These are phyloP conservation scores for Pythium rhizo-oryzae DNA, from an alignment of 352 stramenopile species.

Conservation along the genomic window DNA sequence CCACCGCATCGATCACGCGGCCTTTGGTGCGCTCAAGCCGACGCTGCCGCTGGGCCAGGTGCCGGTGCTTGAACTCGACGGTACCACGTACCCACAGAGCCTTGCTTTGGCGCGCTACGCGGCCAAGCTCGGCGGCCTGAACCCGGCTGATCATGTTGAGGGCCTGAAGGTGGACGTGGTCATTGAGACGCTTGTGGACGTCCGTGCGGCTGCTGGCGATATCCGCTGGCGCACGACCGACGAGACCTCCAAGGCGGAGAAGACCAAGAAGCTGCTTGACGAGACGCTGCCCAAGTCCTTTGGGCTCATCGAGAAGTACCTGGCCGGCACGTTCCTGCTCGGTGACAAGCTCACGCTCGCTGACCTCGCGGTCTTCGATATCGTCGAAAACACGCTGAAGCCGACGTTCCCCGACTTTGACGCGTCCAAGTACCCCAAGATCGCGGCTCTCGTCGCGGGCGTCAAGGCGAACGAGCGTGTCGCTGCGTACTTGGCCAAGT, in stretches of 20 bases:
- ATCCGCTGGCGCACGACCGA: conserved; percentile 41
- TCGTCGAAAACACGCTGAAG: conserved; percentile 43
- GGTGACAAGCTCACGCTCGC: conserved; percentile 40
- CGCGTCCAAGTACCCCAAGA: conserved; percentile 29
- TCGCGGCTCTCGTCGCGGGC: conserved; percentile 20
- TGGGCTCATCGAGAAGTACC: conserved; percentile 38
- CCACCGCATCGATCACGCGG: conserved; percentile 42
- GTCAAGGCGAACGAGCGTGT: conserved; percentile 31
- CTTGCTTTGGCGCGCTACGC: conserved; percentile 64
- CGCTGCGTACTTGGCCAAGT: conserved; percentile 37
- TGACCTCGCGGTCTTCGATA: conserved; percentile 50
- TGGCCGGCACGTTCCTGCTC: conserved; percentile 52
- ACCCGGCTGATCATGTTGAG: conserved; percentile 53
- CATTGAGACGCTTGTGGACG: conserved; percentile 47
- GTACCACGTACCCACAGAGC: conserved; percentile 54
- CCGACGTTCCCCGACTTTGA: conserved; percentile 31
- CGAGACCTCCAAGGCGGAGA: conserved; percentile 41
- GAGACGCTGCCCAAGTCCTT: conserved; percentile 47
- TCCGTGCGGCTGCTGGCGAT: conserved; percentile 30
- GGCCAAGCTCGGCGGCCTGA: conserved; percentile 53
- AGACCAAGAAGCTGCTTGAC: conserved; percentile 44
- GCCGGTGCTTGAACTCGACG: conserved; percentile 51
- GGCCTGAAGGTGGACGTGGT: conserved; percentile 59
- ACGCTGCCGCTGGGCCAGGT: conserved; percentile 56
- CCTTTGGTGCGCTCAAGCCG: conserved; percentile 58